These are phyloP conservation scores for Phaeoacremonium minimum DNA, from an alignment of 2,329 filamentous ascomycete genomes.

Conservation along the genomic window DNA sequence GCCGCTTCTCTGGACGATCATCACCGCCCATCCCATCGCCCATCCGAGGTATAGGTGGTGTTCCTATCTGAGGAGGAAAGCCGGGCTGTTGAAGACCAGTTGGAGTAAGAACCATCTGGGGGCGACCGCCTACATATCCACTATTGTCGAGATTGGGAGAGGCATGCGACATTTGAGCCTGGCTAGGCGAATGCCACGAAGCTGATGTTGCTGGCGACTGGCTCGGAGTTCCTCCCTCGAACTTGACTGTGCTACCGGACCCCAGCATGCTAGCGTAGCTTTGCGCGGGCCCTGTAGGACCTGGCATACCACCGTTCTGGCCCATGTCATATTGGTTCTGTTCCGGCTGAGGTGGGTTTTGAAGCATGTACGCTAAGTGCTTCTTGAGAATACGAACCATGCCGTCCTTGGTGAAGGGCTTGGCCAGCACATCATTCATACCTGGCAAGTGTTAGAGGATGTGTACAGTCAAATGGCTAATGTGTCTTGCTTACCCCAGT, in stretches of 20 bases:
- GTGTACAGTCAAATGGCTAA: constrained; percentile 5
- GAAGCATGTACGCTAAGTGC: constrained; percentile 79
- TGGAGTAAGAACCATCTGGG: constrained; percentile 30
- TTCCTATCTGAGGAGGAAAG: constrained; percentile 22
- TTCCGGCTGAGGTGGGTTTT: constrained; percentile 43
- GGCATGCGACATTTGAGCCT: constrained; percentile 41
- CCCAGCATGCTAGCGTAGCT: constrained; percentile 22
- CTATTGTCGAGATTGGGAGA: constrained; percentile 43
- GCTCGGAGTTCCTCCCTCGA: constrained; percentile 47
- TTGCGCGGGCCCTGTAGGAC: constrained; percentile 12
- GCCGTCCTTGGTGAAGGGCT: constrained; percentile 89
- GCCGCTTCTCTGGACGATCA: constrained; percentile 47
- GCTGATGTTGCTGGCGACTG: constrained; percentile 45
- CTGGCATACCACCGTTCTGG: constrained; percentile 19
- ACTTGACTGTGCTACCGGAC: constrained; percentile 36
- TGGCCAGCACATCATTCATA: constrained; percentile 96
- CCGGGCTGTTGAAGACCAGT: constrained; percentile 26
- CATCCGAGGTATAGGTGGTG: constrained; percentile 24
- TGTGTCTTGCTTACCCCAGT: constrained; percentile 66
- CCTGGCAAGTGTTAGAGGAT: constrained; percentile 47
- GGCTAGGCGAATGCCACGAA: constrained; percentile 48
- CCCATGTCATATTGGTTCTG: constrained; percentile 29
- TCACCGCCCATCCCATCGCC: constrained; percentile 26
- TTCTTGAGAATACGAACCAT: constrained; percentile 84
- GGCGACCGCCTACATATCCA: constrained; percentile 38